A percentile compares a stretch with the other conserved stretches of the same genome.
Conservation (phyloP, 129 eudicot species). For the Centrapalus pauciflorus region DNA sequence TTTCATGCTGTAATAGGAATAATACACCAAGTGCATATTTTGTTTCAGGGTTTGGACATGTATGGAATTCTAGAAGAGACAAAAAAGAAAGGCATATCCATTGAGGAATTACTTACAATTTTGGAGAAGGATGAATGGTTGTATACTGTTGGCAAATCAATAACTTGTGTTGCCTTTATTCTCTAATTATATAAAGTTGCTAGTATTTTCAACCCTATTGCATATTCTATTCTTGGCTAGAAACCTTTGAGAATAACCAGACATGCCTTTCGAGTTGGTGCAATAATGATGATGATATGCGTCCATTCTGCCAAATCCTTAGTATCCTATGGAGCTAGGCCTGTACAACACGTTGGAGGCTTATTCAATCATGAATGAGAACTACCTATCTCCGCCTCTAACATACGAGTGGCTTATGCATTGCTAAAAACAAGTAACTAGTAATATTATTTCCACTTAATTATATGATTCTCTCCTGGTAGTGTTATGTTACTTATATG, state of each 20-base stretch:
- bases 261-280: slow-evolving; percentile 91
- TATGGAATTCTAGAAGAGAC: slow-evolving; percentile 72
- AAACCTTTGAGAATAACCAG: slow-evolving; percentile 65
- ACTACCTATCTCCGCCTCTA: slow-evolving; percentile 95
- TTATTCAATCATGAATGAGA: slow-evolving; percentile 84
- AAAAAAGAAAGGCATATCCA: slow-evolving; percentile 71
- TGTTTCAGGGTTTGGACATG: slow-evolving; percentile 76
- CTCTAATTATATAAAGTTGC: slow-evolving; percentile 92
- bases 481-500: too few relatives aligned
- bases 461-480: too few relatives aligned
- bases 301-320: slow-evolving; percentile 89
- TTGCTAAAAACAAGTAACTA: too few relatives aligned
- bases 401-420: slow-evolving; percentile 78
- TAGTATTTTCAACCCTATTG: slow-evolving; percentile 71
- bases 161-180: slow-evolving; percentile 97
- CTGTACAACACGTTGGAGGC: slow-evolving; percentile 85
- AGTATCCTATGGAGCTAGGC: slow-evolving; percentile 91
- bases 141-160: slow-evolving; percentile 95
- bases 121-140: slow-evolving; percentile 98
- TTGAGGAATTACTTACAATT: slow-evolving; percentile 89
- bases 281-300: slow-evolving; percentile 53
- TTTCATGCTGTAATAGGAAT: neutral
- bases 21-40: neutral
- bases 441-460: too few relatives aligned
- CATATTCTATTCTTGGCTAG: slow-evolving; percentile 90